phyloP scores from a whole-genome alignment of 1,139 yeast genomes.

The Nakaseomyces glabratus region DNA sequence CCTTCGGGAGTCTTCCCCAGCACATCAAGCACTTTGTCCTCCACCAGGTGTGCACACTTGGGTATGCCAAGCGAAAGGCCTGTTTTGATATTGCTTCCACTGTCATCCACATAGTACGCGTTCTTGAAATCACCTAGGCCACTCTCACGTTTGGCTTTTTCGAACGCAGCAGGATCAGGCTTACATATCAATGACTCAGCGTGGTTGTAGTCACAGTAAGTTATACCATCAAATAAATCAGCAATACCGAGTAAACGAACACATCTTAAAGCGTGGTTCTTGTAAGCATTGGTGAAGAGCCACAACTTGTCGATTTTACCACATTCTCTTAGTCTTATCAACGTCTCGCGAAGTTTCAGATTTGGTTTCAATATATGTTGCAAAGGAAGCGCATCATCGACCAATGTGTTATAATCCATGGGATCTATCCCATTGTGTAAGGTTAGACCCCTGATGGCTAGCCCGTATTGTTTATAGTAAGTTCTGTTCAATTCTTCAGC shows the following conservation, averaged over 20 bases:
- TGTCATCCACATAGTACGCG: slow-evolving; percentile 78
- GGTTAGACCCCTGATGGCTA: slow-evolving; percentile 87
- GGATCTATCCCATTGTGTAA: slow-evolving; percentile 78
- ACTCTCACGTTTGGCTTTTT: slow-evolving; percentile 52
- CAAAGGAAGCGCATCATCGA: slow-evolving; percentile 89
- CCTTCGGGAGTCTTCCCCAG: slow-evolving; percentile 35
- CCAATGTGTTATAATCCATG: slow-evolving; percentile 72
- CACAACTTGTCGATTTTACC: slow-evolving; percentile 54
- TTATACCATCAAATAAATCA: slow-evolving; percentile 85
- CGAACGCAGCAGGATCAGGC: slow-evolving; percentile 61
- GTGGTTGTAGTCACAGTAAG: slow-evolving; percentile 73
- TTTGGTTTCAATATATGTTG: slow-evolving; percentile 63
- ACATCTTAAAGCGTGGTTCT: slow-evolving; percentile 75
- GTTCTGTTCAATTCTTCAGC: slow-evolving; percentile 62
- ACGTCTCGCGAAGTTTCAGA: slow-evolving; percentile 41
- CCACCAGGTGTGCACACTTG: slow-evolving; percentile 36
- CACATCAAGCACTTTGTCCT: slow-evolving; percentile 35
- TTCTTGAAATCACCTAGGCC: slow-evolving; percentile 43
- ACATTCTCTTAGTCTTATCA: slow-evolving; percentile 38
- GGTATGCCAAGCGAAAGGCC: slow-evolving; percentile 37
- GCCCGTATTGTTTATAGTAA: slow-evolving; percentile 80
- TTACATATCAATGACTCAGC: slow-evolving; percentile 64
- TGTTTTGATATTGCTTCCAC: slow-evolving; percentile 49
- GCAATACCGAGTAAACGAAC: slow-evolving; percentile 74
- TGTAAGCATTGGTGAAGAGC: slow-evolving; percentile 92